Percentiles rank a stretch among this genome's conserved stretches.
Conservation (phyloP, 495 filamentous ascomycete species). For the Neurospora pannonica region DNA sequence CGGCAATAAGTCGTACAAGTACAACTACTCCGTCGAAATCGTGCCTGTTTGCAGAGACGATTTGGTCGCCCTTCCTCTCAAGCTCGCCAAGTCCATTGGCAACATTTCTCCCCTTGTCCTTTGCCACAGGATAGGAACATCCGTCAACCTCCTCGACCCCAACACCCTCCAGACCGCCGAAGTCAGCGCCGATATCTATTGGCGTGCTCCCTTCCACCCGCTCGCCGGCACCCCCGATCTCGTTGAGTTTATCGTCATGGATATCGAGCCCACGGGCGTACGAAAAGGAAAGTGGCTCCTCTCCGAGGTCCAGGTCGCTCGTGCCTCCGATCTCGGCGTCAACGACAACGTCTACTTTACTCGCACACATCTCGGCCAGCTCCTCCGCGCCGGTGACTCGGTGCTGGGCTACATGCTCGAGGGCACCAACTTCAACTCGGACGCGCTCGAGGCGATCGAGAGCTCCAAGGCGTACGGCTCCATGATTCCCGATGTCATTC, state of each 20-base stretch:
- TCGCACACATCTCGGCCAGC: constrained; percentile 78
- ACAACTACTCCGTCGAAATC: constrained; percentile 75
- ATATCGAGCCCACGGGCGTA: constrained; percentile 73
- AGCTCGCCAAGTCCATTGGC: constrained; percentile 72
- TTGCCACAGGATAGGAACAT: constrained; percentile 82
- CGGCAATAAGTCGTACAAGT: constrained; percentile 81
- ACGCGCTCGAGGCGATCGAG: constrained; percentile 70
- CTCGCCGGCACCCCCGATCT: constrained; percentile 80
- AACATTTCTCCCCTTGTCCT: constrained; percentile 62
- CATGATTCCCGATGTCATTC: constrained; percentile 79
- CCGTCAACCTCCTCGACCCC: constrained; percentile 83
- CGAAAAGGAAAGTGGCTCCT: constrained; percentile 74
- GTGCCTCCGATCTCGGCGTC: constrained; percentile 77
- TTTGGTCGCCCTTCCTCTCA: constrained; percentile 81
- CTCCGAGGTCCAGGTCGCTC: constrained; percentile 78
- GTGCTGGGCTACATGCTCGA: constrained; percentile 85
- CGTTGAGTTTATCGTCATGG: constrained; percentile 87
- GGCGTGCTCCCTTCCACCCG: constrained; percentile 73
- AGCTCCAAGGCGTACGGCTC: constrained; percentile 55
- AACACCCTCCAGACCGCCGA: constrained; percentile 85
- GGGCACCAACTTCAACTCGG: constrained; percentile 86
- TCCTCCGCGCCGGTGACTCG: constrained; percentile 83
- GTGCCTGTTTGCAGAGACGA: constrained; percentile 96
- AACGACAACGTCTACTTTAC: constrained; percentile 82
- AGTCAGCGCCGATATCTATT: constrained; percentile 69